A percentile compares a stretch with the other conserved stretches of the same genome.
phyloP scores from a whole-genome alignment of 306 rosid genomes.

The Erythrophleum fordii region DNA sequence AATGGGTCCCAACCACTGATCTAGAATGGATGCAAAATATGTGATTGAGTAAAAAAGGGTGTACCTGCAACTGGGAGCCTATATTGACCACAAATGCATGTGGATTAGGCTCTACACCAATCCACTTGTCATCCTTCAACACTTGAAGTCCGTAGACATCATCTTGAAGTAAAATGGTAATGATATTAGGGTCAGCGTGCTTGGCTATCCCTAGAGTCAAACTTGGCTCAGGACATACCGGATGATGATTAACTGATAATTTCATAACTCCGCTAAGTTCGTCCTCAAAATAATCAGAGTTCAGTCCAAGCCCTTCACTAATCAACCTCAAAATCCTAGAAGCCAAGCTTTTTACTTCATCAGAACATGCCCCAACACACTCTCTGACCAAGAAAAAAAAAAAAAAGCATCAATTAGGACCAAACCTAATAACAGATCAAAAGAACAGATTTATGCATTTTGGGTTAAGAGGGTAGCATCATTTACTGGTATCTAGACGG shows the following conservation, averaged over 20 bases:
- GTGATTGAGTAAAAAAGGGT: neutral
- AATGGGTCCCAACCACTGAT: too few relatives aligned
- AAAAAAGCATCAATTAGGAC: neutral
- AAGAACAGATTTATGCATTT: too few relatives aligned
- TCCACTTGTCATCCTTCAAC: slow-evolving; percentile 40
- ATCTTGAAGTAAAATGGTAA: slow-evolving; percentile 44
- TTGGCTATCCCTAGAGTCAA: slow-evolving; percentile 36
- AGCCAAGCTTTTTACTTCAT: neutral
- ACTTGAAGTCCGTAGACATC: slow-evolving; percentile 43
- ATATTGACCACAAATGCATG: slow-evolving; percentile 42
- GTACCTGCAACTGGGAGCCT: slow-evolving; percentile 38
- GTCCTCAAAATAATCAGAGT: slow-evolving; percentile 31
- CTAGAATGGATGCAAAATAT: neutral
- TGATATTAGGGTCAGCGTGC: slow-evolving; percentile 41
- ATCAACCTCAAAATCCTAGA: slow-evolving; percentile 18
- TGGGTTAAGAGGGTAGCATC: neutral
- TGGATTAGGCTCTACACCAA: slow-evolving; percentile 37
- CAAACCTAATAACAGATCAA: neutral
- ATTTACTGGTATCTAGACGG: slow-evolving; percentile 36
- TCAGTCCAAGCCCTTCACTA: slow-evolving; percentile 14
- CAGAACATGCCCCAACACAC: slow-evolving; percentile 18
- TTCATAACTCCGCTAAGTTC: slow-evolving; percentile 14
- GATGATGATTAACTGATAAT: slow-evolving; percentile 23
- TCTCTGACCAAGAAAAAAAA: neutral
- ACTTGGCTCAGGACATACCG: slow-evolving; percentile 47